phyloP scores from a whole-genome alignment of 2,329 filamentous ascomycete species.

The Thelonectria blattea region DNA sequence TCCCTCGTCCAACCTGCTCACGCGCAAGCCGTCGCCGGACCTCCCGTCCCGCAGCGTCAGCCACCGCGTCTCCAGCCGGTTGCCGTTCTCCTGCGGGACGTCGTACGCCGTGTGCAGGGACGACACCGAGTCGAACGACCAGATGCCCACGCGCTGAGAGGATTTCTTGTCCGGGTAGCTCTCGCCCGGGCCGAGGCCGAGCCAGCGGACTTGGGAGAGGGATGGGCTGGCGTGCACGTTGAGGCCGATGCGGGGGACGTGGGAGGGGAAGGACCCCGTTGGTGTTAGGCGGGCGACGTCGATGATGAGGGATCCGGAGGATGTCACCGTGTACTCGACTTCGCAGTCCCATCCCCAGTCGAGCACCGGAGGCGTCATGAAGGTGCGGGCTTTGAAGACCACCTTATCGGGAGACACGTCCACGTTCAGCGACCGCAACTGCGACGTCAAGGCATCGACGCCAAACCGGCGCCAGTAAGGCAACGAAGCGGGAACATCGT shows the following conservation, averaged over 20 bases:
- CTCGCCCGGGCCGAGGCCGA: constrained; percentile 68
- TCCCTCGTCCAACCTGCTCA: constrained; percentile 24
- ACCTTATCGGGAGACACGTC: constrained; percentile 50
- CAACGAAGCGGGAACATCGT: constrained; percentile 61
- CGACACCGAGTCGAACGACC: constrained; percentile 47
- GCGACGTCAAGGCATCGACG: constrained; percentile 52
- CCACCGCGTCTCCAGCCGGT: constrained; percentile 66
- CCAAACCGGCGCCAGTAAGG: constrained; percentile 64
- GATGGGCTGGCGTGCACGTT: constrained; percentile 56
- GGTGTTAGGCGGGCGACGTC: constrained; percentile 51
- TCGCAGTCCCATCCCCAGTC: constrained; percentile 62
- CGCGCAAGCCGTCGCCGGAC: constrained; percentile 29
- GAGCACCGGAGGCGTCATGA: constrained; percentile 64
- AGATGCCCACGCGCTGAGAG: constrained; percentile 61
- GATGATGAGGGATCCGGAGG: constrained; percentile 53
- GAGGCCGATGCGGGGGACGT: constrained; percentile 67
- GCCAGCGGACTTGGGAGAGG: constrained; percentile 61
- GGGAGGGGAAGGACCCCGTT: constrained; percentile 56
- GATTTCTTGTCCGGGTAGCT: constrained; percentile 67
- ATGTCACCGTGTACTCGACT: constrained; percentile 58
- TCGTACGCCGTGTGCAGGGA: constrained; percentile 66
- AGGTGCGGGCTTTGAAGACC: constrained; percentile 59
- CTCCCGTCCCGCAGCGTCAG: constrained; percentile 45
- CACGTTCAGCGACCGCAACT: constrained; percentile 51
- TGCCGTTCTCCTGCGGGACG: constrained; percentile 71